Evolutionary conservation across 805 yeast genomes (phyloP), one percentile per base, ranked within the genome.

Genomic region (Starmerella floricola): DNA sequence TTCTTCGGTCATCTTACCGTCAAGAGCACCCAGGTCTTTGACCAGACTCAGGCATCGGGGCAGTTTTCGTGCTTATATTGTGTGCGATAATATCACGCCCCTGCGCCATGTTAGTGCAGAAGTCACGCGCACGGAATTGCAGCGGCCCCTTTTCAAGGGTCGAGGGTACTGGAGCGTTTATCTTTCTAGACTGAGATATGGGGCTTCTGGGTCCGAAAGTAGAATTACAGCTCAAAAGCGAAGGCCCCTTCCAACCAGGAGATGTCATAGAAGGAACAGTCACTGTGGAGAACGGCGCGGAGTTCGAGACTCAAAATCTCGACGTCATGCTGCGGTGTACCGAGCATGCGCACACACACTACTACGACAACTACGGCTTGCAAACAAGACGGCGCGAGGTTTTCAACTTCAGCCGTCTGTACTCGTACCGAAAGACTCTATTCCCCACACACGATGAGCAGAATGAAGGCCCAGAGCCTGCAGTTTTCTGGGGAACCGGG

Each of bases 191-290:
- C n/a, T n/a, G n/a, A n/a, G n/a, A n/a, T n/a, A 32, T 32, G 35
- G 35, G 35, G n/a, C 6, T 32, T 16, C 23, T 32, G 21, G 35
- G 35, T 12, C 35, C 35, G 21, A 32, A 32, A 21, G 15, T 32
- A 5, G 8, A 18, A 10, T 8, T 32, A 8, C 18, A 8, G 10
- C 10, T 32, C 23, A 18, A 32, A 6, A 32, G 35, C 6, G 12
- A 16, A 11, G 35, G 35, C 8, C 35, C 35, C 12, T 32, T 10
- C 21, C 18, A 13, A 17, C 15, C 20, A 5, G 19, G 19, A 6
- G 35, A 32, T 18, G 21, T 18, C 8, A 32, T 32, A 8, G 35
- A 13, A 12, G 35, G 35, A 12, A 8, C 11, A 8, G 18, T 32
- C 21, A 18, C 17, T 15, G 21, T 32, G 15, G 15, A 32, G 35